Evolutionary conservation across 1,284 basidiomycete genomes (phyloP), one percentile per base, ranked within the genome.

Genomic region (Fomitopsis schrenkii): DNA sequence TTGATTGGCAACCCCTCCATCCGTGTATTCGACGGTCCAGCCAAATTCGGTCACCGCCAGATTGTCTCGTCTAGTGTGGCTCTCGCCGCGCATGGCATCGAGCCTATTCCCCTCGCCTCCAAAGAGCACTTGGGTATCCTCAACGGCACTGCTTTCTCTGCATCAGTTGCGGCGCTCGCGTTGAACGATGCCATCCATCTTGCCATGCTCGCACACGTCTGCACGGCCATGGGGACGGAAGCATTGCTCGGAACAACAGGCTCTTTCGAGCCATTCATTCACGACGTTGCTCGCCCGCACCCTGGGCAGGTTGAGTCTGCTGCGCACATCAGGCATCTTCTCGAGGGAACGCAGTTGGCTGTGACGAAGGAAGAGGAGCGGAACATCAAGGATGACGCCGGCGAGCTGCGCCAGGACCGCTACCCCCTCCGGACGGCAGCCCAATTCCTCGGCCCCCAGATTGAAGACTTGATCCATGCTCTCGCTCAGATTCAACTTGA

Each of bases 91-190:
- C 84, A 90, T 68, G 77, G 80, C 54, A 85, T 94, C 45, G 75
- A 80, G 54, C 90, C 92, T 1, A 81, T 94, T 59, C 76, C 82
- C 35, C 85, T 94, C 44, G 85, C 81, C 15, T 88, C 91, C 9
- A 95, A 95, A 75, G 94, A 94, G 67, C 92, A 90, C 64, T 81
- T 94, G 15, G 90, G 90, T 15, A 85, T 93, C 62, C 75, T 93
- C 59, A 94, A 94, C 72, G 92, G 91, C 54, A 94, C 93, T 0
- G 92, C 93, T 1, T 94, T 95, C 75, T 91, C 90, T 40, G 81
- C 80, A 7, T 76, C 74, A 4, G 81, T 90, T 22, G 85, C 83
- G 4, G 78, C 85, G 22, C 78, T 91, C 22, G 87, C 84, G 14
- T 76, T 92, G 40, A 83, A 88, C 69, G 91, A 93, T 60, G 86